Percentiles rank a stretch among this genome's conserved stretches.
Conservation (phyloP, 305 asterid species). For the Fraxinus latifolia region DNA sequence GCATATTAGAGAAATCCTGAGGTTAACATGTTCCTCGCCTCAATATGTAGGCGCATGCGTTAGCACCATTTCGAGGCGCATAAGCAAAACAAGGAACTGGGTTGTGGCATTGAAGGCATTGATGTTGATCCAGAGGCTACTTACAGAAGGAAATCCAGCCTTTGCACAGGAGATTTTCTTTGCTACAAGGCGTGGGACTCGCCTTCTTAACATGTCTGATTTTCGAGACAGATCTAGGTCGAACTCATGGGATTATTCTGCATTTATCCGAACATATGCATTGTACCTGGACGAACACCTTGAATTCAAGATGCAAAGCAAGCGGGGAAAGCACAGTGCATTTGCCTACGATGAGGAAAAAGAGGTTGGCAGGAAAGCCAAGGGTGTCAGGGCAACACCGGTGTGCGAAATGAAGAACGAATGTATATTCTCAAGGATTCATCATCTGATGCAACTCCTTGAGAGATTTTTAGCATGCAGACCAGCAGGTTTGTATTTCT, state of each 20-base stretch:
- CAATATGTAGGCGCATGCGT: slow-evolving; percentile 64
- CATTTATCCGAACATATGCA: slow-evolving; percentile 77
- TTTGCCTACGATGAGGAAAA: slow-evolving; percentile 44
- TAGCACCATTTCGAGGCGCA: slow-evolving; percentile 61
- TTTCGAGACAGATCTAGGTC: slow-evolving; percentile 61
- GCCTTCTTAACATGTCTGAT: slow-evolving; percentile 85
- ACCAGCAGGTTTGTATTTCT: slow-evolving; percentile 59
- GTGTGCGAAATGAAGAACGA: slow-evolving; percentile 61
- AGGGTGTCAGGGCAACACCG: slow-evolving; percentile 47
- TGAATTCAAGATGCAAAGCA: slow-evolving; percentile 65
- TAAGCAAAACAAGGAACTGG: slow-evolving; percentile 83
- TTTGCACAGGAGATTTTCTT: slow-evolving; percentile 89
- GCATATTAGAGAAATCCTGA: slow-evolving; percentile 62
- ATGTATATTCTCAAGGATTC: slow-evolving; percentile 51
- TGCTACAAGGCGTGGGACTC: slow-evolving; percentile 80
- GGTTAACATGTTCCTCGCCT: slow-evolving; percentile 64
- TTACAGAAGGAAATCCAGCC: slow-evolving; percentile 63
- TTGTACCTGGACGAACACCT: slow-evolving; percentile 77
- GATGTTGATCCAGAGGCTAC: slow-evolving; percentile 76
- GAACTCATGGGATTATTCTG: slow-evolving; percentile 82
- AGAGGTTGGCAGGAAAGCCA: slow-evolving; percentile 23
- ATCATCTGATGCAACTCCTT: slow-evolving; percentile 74
- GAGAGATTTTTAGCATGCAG: slow-evolving; percentile 78
- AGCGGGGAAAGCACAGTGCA: slow-evolving; percentile 50
- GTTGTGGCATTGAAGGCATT: slow-evolving; percentile 79